These are phyloP conservation scores for Huiozyma sinensis DNA, from an alignment of 805 yeast species.

Conservation along the genomic window DNA sequence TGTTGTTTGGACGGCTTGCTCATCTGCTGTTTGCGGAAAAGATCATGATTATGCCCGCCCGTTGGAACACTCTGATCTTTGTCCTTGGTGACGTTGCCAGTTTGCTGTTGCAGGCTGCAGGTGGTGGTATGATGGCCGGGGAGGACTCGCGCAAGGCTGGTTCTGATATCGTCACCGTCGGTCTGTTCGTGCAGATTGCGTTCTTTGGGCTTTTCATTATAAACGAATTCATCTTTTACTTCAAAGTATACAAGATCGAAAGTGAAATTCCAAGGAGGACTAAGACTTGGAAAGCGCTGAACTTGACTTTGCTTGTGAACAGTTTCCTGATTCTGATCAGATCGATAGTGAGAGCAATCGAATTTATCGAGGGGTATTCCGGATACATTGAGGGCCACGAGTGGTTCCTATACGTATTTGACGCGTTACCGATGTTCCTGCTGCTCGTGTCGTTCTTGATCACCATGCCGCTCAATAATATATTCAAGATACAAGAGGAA, in stretches of 20 bases:
- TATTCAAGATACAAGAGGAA: constrained; percentile 11
- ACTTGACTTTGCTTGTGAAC: constrained; percentile 5
- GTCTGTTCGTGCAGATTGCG: constrained; percentile 25
- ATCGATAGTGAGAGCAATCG: constrained; percentile 26
- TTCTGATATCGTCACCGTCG: constrained; percentile 18
- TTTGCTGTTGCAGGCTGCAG: constrained; percentile 24
- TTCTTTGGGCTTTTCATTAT: constrained; percentile 24
- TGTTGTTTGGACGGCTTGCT: constrained; percentile 24
- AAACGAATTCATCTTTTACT: constrained; percentile 10
- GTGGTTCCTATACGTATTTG: constrained; percentile 22
- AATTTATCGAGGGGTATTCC: constrained; percentile 23
- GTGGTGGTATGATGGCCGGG: constrained; percentile 24
- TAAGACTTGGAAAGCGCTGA: constrained; percentile 10
- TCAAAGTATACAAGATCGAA: constrained; percentile 3
- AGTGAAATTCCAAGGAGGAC: constrained; percentile 1
- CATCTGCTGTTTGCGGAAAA: constrained; percentile 11
- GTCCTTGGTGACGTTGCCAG: constrained; percentile 26
- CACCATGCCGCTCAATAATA: constrained; percentile 7
- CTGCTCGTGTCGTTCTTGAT: constrained; percentile 4
- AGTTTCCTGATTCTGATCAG: constrained; percentile 22
- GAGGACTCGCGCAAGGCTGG: constrained; percentile 10
- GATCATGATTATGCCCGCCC: constrained; percentile 13
- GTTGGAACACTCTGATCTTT: constrained; percentile 21
- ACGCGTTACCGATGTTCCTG: constrained; percentile 22
- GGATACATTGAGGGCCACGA: constrained; percentile 24